Conservation (phyloP, 345 rosid genomes). For the Cardamine chenopodiifolia region DNA sequence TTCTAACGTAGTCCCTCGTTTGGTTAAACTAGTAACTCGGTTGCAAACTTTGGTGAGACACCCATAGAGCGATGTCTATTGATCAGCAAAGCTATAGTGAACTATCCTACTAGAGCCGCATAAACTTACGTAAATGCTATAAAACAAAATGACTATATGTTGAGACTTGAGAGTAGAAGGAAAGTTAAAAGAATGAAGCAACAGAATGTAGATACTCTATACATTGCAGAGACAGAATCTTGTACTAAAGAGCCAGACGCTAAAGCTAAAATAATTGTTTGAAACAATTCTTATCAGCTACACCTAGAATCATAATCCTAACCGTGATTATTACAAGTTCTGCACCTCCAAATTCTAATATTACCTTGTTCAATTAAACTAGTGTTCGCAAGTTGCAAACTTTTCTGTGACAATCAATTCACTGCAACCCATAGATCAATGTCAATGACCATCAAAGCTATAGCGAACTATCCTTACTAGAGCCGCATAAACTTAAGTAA, state of each 20-base stretch:
- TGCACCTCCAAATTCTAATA: neutral
- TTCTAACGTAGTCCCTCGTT: neutral
- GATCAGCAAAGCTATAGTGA: neutral
- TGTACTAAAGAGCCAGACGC: neutral
- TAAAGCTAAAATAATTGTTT: neutral
- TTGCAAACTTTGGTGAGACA: neutral
- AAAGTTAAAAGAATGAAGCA: neutral
- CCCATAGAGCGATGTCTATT: neutral
- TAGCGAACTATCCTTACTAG: neutral
- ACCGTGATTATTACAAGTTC: neutral
- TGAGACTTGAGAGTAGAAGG: neutral
- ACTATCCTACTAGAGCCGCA: neutral
- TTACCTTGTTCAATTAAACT: neutral
- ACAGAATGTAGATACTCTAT: neutral
- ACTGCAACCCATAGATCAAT: neutral
- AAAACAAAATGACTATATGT: neutral
- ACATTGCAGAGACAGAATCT: neutral
- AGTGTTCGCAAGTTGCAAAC: neutral
- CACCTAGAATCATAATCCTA: conserved; percentile 3
- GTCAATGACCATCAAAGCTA: neutral
- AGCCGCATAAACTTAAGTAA: neutral
- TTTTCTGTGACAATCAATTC: neutral
- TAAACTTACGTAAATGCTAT: neutral
- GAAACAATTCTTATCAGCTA: conserved; percentile 1
- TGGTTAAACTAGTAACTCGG: neutral